Evolutionary conservation across 164 flowering plant species (phyloP).

Genomic region (Liriodendron chinense): DNA sequence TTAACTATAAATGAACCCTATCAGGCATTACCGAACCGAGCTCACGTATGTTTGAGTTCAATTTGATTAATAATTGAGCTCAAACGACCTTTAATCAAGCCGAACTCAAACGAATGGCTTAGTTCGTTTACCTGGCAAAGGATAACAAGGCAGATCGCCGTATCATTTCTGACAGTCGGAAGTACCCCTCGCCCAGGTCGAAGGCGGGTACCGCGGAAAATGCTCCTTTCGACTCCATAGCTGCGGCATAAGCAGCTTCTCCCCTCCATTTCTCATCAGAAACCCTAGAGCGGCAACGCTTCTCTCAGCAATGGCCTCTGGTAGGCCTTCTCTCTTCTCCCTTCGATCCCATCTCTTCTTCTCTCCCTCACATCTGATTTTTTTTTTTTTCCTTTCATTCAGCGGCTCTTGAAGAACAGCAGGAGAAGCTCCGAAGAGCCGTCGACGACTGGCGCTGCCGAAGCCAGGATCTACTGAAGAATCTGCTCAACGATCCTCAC

Average conservation of each 20-base stretch:
- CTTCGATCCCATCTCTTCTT: neutral
- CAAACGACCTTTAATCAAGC: no score
- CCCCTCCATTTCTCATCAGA: neutral
- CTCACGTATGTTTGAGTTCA: no score
- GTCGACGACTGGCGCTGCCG: conserved; percentile 24
- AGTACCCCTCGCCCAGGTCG: neutral
- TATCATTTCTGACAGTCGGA: no score
- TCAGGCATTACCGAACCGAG: no score
- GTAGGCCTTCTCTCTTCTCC: neutral
- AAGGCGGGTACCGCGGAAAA: neutral
- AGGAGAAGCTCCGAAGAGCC: conserved; percentile 29
- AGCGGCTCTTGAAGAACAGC: conserved; percentile 30
- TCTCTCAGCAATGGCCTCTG: neutral
- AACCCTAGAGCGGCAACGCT: neutral
- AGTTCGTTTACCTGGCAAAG: no score
- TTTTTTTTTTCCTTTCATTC: conserved; percentile 11
- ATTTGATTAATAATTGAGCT: no score
- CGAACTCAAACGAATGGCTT: no score
- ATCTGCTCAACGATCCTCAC: conserved; percentile 10
- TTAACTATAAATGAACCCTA: no score
- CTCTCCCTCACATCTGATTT: conserved; percentile 9
- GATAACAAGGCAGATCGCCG: no score
- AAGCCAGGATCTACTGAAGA: conserved; percentile 17
- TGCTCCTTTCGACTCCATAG: neutral
- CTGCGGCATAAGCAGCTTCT: no score